Percentiles rank a stretch among this genome's conserved stretches.
These are phyloP conservation scores for Gossypium davidsonii DNA, from an alignment of 441 rosid species.

Conservation along the genomic window DNA sequence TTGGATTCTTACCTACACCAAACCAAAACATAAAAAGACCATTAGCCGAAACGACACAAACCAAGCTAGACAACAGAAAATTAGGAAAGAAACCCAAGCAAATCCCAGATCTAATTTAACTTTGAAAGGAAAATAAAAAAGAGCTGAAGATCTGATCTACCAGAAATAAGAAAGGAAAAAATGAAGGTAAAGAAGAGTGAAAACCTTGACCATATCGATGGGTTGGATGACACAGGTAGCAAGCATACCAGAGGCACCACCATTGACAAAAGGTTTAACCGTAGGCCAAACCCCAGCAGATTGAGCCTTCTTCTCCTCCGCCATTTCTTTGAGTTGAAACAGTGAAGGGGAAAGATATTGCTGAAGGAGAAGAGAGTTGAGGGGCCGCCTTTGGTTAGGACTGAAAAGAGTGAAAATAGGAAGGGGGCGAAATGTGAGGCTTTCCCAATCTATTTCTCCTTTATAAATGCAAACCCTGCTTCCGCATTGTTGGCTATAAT, in stretches of 20 bases:
- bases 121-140: not conserved
- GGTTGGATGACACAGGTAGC: conserved; percentile 99
- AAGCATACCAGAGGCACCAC: conserved; percentile 97
- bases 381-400: not conserved
- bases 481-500: too few relatives aligned
- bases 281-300: conserved; percentile 64
- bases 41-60: not conserved
- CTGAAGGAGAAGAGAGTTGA: not conserved
- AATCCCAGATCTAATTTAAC: conserved; percentile 32
- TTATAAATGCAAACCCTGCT: not conserved
- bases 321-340: conserved; percentile 37
- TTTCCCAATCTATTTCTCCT: not conserved
- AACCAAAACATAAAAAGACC: conserved; percentile 3
- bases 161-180: not conserved
- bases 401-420: not conserved
- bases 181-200: not conserved
- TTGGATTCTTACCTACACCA: conserved; percentile 89
- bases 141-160: conserved; percentile 6
- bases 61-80: not conserved
- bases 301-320: conserved; percentile 64
- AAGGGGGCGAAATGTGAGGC: not conserved
- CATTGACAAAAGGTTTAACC: conserved; percentile 88
- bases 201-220: conserved; percentile 92
- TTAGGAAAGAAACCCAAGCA: not conserved
- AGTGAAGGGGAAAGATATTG: not conserved